A percentile compares a stretch with the other conserved stretches of the same genome.
Evolutionary conservation across 2,329 filamentous ascomycete genomes (phyloP).

Genomic region (Podosphaera fusca): DNA sequence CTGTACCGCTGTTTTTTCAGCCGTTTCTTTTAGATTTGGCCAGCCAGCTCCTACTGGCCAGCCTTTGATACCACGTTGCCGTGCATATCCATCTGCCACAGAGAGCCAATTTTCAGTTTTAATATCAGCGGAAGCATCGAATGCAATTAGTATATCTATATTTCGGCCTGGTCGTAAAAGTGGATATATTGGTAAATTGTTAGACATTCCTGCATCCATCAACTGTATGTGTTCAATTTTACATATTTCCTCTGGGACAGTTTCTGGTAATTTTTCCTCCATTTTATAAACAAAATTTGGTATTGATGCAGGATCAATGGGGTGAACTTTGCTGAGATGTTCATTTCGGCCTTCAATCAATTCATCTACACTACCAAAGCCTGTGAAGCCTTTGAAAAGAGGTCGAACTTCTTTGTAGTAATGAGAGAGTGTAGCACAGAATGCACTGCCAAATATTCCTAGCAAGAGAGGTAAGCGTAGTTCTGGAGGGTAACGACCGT

Average conservation of each 20-base stretch:
- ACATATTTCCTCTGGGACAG: slow-evolving; percentile 58
- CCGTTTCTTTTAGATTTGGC: slow-evolving; percentile 40
- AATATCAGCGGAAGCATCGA: slow-evolving; percentile 79
- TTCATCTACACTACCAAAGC: slow-evolving; percentile 55
- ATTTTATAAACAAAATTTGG: slow-evolving; percentile 78
- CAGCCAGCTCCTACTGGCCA: slow-evolving; percentile 93
- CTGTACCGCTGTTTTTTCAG: slow-evolving; percentile 36
- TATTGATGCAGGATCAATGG: slow-evolving; percentile 74
- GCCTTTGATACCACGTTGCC: slow-evolving; percentile 71
- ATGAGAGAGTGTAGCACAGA: slow-evolving; percentile 84
- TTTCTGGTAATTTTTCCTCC: slow-evolving; percentile 47
- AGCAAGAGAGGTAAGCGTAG: slow-evolving; percentile 62
- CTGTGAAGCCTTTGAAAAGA: slow-evolving; percentile 48
- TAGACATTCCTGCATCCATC: slow-evolving; percentile 98
- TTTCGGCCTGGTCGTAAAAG: slow-evolving; percentile 69
- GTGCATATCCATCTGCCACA: slow-evolving; percentile 78
- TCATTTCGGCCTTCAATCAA: slow-evolving; percentile 64
- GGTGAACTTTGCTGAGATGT: slow-evolving; percentile 76
- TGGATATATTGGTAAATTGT: slow-evolving; percentile 91
- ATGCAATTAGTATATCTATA: slow-evolving; percentile 75
- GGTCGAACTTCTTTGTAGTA: slow-evolving; percentile 92
- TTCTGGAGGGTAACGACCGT: slow-evolving; percentile 56
- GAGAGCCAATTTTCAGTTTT: slow-evolving; percentile 91
- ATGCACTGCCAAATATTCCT: slow-evolving; percentile 91
- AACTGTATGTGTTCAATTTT: slow-evolving; percentile 48